Evolutionary conservation across 176 grass and related monocot species (phyloP), one percentile per base, ranked within the genome.

Genomic region (Cocos nucifera): DNA sequence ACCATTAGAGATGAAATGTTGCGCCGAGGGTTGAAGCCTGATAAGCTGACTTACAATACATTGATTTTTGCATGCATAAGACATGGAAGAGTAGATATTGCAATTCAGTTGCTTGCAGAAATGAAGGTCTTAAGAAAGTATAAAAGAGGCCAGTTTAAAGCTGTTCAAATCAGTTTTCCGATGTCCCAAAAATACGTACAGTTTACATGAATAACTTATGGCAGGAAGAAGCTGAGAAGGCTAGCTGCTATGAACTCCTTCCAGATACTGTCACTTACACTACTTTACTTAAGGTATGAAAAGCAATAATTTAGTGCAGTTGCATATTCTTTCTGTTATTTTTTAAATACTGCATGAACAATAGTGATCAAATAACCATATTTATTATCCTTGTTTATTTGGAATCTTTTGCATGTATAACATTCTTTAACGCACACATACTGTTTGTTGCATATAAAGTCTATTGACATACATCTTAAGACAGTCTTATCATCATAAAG

Each of bases 51-150:
- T 20, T 96, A 90, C 71, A 90, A 90, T 73, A 87, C 86, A 58
- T 82, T 90, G 29, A 83, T 96, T 71, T 96, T 66, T 69, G 83
- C 86, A 29, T 90, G 87, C 30, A 75, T 96, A 28, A 96, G 78
- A 71, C 79, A 86, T 35, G 72, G 69, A 74, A 76, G 90, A 53
- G 79, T 74, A 32, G 80, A 90, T 83, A 86, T 71, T 79, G 83
- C 91, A 22, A 70, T 88, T 77, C 80, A 62, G 61, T 87, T 96
- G 77, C 78, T 90, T 75, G 72, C 85, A 78, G 91, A 96, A 82
- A 90, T 96, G 91, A 96, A 96, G 91, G 86, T 96, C 72, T 84
- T 83, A 59, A 80, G 78, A 86, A 85, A 88, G 75, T 90, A 75
- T 83, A 78, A 70, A 60, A 79, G 90, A 90, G 86, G 86, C 86